Conservation (phyloP, 2,329 filamentous ascomycete species). For the Xylariales sp. region DNA sequence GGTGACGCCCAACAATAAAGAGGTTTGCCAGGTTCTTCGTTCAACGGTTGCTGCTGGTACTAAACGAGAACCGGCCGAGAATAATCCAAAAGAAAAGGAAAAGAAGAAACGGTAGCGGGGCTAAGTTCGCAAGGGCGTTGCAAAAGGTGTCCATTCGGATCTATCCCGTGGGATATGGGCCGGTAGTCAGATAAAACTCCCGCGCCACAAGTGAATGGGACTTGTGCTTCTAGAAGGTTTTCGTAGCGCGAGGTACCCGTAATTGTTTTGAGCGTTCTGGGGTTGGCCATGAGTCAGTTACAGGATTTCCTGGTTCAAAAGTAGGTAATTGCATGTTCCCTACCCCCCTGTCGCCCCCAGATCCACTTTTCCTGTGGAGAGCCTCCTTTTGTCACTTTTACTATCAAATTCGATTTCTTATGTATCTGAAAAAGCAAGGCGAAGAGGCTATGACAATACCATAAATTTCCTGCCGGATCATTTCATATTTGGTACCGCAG, state of each 20-base stretch:
- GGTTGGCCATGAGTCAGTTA: conserved; percentile 2
- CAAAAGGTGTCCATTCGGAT: conserved; percentile 4
- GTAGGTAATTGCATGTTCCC: background rate
- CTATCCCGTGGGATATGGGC: conserved; percentile 1
- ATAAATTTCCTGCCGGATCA: no score
- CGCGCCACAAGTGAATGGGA: background rate
- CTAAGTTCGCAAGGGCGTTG: no score
- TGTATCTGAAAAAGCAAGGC: no score
- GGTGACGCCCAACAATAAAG: background rate
- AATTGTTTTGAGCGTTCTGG: conserved; percentile 1
- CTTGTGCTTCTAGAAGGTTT: conserved; percentile 6
- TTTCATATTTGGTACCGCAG: no score
- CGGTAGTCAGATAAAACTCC: conserved; percentile 6
- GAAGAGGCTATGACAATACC: no score
- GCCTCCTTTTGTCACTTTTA: no score
- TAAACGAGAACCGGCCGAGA: conserved; percentile 3
- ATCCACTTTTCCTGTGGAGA: no score
- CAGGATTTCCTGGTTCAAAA: no score
- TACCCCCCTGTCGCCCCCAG: no score
- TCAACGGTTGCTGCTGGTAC: background rate
- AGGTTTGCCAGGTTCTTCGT: background rate
- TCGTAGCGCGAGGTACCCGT: background rate
- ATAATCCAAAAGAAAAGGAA: no score
- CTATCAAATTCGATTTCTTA: no score
- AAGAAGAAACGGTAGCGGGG: no score